Conservation (phyloP, 768 basidiomycete species). For the Mycena olivaceomarginata region DNA sequence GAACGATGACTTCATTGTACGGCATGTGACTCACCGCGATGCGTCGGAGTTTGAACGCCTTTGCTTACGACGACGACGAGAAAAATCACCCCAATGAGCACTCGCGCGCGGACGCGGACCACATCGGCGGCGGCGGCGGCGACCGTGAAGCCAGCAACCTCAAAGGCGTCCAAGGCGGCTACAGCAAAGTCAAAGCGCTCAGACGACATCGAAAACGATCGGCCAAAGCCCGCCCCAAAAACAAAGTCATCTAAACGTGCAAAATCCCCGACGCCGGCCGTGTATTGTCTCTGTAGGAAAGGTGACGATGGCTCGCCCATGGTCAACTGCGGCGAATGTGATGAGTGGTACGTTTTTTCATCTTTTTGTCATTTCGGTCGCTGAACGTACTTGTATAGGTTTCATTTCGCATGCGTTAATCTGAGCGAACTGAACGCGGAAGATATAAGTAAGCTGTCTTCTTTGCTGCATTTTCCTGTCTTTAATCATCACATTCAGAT, state of each 20-base stretch:
- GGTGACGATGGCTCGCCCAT: constrained; percentile 89
- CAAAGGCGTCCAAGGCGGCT: constrained; percentile 10
- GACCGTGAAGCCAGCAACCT: background rate
- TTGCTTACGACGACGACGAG: constrained; percentile 14
- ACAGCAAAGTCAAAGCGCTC: constrained; percentile 27
- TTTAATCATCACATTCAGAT: constrained; percentile 32
- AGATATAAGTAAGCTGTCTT: constrained; percentile 81
- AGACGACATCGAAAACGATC: constrained; percentile 43
- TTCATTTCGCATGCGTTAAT: constrained; percentile 87
- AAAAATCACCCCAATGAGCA: constrained; percentile 25
- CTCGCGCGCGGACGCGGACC: constrained; percentile 18
- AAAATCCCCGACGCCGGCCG: constrained; percentile 44
- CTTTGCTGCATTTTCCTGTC: background rate
- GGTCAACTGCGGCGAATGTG: constrained; percentile 84
- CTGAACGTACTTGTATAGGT: constrained; percentile 68
- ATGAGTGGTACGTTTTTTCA: constrained; percentile 75
- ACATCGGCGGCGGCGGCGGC: constrained; percentile 12
- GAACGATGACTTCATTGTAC: too few species aligned
- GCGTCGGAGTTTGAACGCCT: background rate
- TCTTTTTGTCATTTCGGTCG: constrained; percentile 16
- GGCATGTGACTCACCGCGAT: background rate
- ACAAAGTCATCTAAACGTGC: constrained; percentile 28
- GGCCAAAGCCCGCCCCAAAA: constrained; percentile 26
- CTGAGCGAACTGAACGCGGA: constrained; percentile 79
- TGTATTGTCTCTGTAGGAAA: constrained; percentile 79